A percentile compares a stretch with the other conserved stretches of the same genome.
These are phyloP conservation scores for Ammopiptanthus mongolicus DNA, from an alignment of 306 rosid species.

Conservation along the genomic window DNA sequence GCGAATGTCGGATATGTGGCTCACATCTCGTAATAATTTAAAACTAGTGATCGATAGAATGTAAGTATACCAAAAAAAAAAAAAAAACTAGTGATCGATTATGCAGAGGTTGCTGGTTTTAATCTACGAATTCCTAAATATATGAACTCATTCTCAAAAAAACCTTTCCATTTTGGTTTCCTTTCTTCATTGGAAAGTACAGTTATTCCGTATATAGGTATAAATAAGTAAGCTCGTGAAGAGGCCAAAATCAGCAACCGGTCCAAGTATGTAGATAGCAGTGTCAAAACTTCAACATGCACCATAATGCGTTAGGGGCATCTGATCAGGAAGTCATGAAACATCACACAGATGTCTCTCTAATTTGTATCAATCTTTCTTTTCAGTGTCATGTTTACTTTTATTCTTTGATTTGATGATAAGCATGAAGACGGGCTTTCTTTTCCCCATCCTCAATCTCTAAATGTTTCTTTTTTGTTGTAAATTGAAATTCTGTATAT, in stretches of 20 bases:
- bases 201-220: slow-evolving; percentile 1
- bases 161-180: background rate
- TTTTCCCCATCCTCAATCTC: background rate
- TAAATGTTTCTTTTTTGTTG: slow-evolving; percentile 1
- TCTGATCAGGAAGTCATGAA: slow-evolving; percentile 30
- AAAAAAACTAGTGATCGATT: background rate
- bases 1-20: background rate
- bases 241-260: background rate
- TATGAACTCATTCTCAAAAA: background rate
- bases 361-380: slow-evolving; percentile 40
- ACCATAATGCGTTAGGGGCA: slow-evolving; percentile 39
- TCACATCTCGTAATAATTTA: background rate
- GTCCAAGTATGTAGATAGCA: slow-evolving; percentile 13
- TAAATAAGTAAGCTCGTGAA: background rate
- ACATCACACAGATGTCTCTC: slow-evolving; percentile 47
- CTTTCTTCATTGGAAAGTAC: slow-evolving; percentile 18
- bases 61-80: too few relatives aligned
- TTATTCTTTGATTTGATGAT: slow-evolving; percentile 25
- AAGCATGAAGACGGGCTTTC: background rate
- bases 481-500: background rate
- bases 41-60: background rate
- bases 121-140: background rate
- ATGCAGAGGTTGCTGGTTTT: background rate
- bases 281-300: slow-evolving; percentile 26
- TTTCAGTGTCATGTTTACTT: slow-evolving; percentile 38